Percentiles rank a stretch among this genome's conserved stretches.
phyloP scores from a whole-genome alignment of 768 basidiomycete genomes.

The Suillus clintonianus region DNA sequence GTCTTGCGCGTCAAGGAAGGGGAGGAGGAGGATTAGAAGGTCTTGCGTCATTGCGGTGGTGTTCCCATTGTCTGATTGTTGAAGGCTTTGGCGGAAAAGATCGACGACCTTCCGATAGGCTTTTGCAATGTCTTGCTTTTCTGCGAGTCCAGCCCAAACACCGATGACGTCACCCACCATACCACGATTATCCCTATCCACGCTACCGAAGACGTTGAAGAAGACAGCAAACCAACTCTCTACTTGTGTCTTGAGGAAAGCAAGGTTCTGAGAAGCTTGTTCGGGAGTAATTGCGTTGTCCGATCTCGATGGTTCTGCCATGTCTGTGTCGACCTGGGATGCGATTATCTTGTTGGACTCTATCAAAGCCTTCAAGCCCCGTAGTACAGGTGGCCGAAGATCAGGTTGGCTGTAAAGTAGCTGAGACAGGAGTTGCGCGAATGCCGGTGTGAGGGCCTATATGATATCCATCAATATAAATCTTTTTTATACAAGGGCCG shows the following conservation, averaged over 20 bases:
- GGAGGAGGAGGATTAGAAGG: conserved; percentile 81
- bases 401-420: conserved; percentile 88
- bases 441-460: conserved; percentile 72
- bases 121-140: conserved; percentile 73
- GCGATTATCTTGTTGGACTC: conserved; percentile 71
- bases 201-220: conserved; percentile 94
- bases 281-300: conserved; percentile 48
- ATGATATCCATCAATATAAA: conserved; percentile 7
- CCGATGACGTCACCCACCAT: conserved; percentile 87
- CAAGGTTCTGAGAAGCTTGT: conserved; percentile 67
- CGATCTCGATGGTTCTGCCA: conserved; percentile 21
- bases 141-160: conserved; percentile 83
- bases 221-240: conserved; percentile 95
- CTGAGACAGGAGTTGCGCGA: conserved; percentile 90
- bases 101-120: conserved; percentile 79
- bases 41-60: conserved; percentile 74
- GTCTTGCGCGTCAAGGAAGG: conserved; percentile 65
- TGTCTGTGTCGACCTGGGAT: conserved; percentile 34
- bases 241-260: conserved; percentile 71
- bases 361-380: conserved; percentile 77
- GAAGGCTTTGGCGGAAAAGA: conserved; percentile 68
- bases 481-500: not conserved
- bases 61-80: conserved; percentile 42
- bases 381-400: conserved; percentile 80
- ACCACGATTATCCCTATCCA: conserved; percentile 70